Percentiles rank a stretch among this genome's conserved stretches.
Conservation (phyloP, 2,329 filamentous ascomycete species). For the Aspergillus sp. region DNA sequence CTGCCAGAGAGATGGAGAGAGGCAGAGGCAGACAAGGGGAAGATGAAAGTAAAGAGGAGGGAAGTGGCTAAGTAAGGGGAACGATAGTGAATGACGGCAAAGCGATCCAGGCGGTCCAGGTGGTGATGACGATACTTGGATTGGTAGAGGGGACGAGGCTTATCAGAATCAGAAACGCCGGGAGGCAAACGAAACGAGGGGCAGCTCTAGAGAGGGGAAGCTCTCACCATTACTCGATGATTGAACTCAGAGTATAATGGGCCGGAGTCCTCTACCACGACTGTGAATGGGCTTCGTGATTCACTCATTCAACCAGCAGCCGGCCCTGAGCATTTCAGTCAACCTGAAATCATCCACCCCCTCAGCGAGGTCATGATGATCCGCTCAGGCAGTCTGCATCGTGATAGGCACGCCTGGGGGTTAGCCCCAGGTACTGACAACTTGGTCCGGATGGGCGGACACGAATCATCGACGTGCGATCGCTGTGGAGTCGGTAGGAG, state of each 20-base stretch:
- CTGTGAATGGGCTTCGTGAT: no score
- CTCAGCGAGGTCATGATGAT: slow-evolving; percentile 11
- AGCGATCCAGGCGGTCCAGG: background rate
- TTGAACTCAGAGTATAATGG: background rate
- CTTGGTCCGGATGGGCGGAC: slow-evolving; percentile 22
- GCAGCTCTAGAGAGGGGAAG: slow-evolving; percentile 12
- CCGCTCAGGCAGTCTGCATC: background rate
- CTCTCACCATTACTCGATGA: background rate
- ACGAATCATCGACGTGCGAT: slow-evolving; percentile 22
- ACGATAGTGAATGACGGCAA: slow-evolving; percentile 4
- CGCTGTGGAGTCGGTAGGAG: slow-evolving; percentile 15
- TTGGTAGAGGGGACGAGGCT: slow-evolving; percentile 22
- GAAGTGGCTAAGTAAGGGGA: slow-evolving; percentile 3
- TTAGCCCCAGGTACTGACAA: slow-evolving; percentile 25
- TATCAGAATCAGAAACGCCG: slow-evolving; percentile 34
- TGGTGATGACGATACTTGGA: slow-evolving; percentile 3
- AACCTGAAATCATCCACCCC: slow-evolving; percentile 3
- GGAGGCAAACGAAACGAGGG: slow-evolving; percentile 22
- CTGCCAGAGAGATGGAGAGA: background rate
- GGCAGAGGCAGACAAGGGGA: background rate
- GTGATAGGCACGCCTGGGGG: slow-evolving; percentile 16
- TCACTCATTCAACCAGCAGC: no score
- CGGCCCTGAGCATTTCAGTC: background rate
- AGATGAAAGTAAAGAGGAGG: background rate
- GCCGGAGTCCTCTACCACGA: no score